Conservation (phyloP, 148 eudicot genomes). For the Talinum fruticosum region DNA sequence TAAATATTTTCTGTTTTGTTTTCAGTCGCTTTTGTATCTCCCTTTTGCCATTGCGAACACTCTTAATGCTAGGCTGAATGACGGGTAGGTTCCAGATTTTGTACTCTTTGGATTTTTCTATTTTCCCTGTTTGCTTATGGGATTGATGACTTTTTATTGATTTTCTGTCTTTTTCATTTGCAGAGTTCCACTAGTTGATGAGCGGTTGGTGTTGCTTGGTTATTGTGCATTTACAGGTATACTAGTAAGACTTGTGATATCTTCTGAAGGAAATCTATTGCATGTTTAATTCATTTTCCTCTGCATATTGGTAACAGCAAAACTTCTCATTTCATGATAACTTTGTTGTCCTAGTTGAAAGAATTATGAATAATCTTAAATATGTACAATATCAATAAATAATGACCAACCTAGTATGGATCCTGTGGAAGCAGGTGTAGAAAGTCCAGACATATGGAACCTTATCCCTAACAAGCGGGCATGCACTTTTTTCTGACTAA, state of each 20-base stretch:
- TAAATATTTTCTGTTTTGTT: conserved; percentile 7
- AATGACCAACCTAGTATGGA: not conserved
- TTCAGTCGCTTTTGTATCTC: conserved; percentile 75
- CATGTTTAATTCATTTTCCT: not conserved
- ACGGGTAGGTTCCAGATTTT: conserved; percentile 50
- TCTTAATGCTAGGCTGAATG: conserved; percentile 83
- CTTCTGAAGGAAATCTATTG: conserved; percentile 5
- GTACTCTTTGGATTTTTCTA: not conserved
- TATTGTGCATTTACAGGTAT: conserved; percentile 74
- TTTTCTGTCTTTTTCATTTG: not conserved
- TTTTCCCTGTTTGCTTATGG: not conserved
- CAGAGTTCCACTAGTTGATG: conserved; percentile 90
- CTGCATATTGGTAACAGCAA: not conserved
- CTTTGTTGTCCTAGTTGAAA: not conserved
- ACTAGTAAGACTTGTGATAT: not conserved
- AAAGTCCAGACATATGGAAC: not conserved
- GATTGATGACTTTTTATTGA: not conserved
- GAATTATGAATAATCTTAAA: not conserved
- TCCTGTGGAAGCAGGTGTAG: not conserved
- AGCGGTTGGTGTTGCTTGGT: conserved; percentile 72
- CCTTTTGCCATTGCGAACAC: conserved; percentile 91
- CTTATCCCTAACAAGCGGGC: not conserved
- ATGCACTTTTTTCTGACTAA: not conserved
- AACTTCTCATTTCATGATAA: not conserved
- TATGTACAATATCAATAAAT: not conserved